These are phyloP conservation scores for Austroboletus eburneus DNA, from an alignment of 768 basidiomycete species.

Conservation along the genomic window DNA sequence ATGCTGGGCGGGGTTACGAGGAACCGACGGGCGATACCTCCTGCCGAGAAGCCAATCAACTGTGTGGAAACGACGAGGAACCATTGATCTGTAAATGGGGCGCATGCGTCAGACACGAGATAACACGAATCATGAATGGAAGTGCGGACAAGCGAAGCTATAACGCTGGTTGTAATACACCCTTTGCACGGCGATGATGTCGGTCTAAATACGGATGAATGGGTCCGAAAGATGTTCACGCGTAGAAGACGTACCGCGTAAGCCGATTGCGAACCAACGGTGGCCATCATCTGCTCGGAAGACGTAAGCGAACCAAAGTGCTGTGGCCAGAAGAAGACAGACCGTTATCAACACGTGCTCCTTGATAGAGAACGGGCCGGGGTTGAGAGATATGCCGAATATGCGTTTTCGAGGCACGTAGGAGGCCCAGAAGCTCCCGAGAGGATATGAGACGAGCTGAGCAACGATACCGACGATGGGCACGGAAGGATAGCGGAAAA, in stretches of 20 bases:
- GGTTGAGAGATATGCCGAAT: constrained; percentile 62
- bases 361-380: constrained; percentile 74
- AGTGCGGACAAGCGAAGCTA: constrained; percentile 50
- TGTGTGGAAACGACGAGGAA: constrained; percentile 73
- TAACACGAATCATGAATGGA: too few relatives aligned
- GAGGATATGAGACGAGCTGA: constrained; percentile 66
- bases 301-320: constrained; percentile 17
- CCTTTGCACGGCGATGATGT: constrained; percentile 71
- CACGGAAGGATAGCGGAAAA: constrained; percentile 70
- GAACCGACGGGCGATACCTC: constrained; percentile 71
- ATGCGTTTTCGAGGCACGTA: constrained; percentile 51
- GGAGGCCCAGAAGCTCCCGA: constrained; percentile 56
- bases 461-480: constrained; percentile 62
- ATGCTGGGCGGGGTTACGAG: constrained; percentile 51
- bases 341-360: constrained; percentile 69
- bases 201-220: constrained; percentile 38
- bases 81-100: constrained; percentile 58
- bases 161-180: constrained; percentile 67
- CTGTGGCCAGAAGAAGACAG: neutral
- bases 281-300: constrained; percentile 44
- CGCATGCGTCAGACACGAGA: too few relatives aligned
- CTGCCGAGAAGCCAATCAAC: constrained; percentile 80
- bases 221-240: neutral
- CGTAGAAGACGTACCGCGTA: constrained; percentile 45
- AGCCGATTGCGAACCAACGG: constrained; percentile 55